A percentile compares a stretch with the other conserved stretches of the same genome.
Evolutionary conservation across 2,329 filamentous ascomycete species (phyloP).

Genomic region (Colletotrichum siamense): DNA sequence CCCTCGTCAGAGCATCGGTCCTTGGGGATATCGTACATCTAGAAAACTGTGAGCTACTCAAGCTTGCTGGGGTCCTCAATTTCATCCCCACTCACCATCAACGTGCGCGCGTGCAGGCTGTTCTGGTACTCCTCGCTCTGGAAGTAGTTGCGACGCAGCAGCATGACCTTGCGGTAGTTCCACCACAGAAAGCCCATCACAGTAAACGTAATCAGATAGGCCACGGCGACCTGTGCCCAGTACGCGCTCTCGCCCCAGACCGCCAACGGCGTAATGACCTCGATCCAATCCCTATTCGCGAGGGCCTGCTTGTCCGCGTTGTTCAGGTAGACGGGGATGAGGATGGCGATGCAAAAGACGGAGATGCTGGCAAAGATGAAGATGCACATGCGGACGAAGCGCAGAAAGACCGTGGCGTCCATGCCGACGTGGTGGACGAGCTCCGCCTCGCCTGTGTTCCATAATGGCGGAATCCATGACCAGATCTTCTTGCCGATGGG

Average conservation of each 20-base stretch:
- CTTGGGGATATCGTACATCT: conserved; percentile 85
- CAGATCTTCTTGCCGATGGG: conserved; percentile 86
- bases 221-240: conserved; percentile 65
- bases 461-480: conserved; percentile 82
- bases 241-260: conserved; percentile 54
- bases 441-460: conserved; percentile 77
- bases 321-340: conserved; percentile 80
- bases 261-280: conserved; percentile 64
- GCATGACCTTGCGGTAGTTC: conserved; percentile 80
- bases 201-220: conserved; percentile 74
- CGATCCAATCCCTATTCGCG: conserved; percentile 51
- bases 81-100: conserved; percentile 58
- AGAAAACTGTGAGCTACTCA: conserved; percentile 36
- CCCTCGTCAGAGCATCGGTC: conserved; percentile 84
- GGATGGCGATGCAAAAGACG: conserved; percentile 74
- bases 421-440: conserved; percentile 85
- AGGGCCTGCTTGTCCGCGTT: conserved; percentile 43
- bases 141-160: conserved; percentile 79
- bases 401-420: conserved; percentile 89
- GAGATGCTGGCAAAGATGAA: conserved; percentile 83
- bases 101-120: conserved; percentile 78
- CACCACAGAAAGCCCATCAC: conserved; percentile 85
- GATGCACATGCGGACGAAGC: conserved; percentile 88
- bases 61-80: background rate
- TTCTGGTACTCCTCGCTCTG: conserved; percentile 86